These are phyloP conservation scores for Claviceps monticola DNA, from an alignment of 2,329 filamentous ascomycete species.

Conservation along the genomic window DNA sequence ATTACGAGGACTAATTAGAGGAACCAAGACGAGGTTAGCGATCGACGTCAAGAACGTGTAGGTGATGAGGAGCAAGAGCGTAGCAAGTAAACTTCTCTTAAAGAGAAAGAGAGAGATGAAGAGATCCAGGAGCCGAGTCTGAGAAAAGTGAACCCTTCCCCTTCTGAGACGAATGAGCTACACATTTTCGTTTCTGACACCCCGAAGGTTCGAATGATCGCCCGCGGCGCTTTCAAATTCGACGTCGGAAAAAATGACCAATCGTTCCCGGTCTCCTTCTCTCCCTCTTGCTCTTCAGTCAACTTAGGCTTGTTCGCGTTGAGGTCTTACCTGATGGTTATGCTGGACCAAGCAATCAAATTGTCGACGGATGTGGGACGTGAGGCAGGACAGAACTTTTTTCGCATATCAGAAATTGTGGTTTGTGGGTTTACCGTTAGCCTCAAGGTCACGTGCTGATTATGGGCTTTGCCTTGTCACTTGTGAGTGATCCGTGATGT, in stretches of 20 bases:
- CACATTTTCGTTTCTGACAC: background rate
- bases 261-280: background rate
- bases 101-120: background rate
- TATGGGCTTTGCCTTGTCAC: background rate
- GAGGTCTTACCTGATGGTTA: constrained; percentile 33
- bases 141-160: background rate
- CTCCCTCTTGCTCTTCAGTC: background rate
- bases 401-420: constrained; percentile 21
- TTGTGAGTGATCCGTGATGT: background rate
- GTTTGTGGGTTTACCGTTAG: constrained; percentile 26
- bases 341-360: constrained; percentile 35
- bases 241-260: no score
- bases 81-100: background rate
- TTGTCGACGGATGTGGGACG: constrained; percentile 23
- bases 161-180: background rate
- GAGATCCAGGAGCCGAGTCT: background rate
- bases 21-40: constrained; percentile 11
- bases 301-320: background rate
- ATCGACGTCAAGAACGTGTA: background rate
- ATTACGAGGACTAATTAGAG: constrained; percentile 53
- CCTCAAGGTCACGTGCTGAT: constrained; percentile 18
- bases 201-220: background rate
- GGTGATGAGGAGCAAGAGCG: background rate
- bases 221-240: background rate
- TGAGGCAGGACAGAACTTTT: constrained; percentile 20